Evolutionary conservation across 768 basidiomycete species (phyloP).

Genomic region (Dendrothele bispora): DNA sequence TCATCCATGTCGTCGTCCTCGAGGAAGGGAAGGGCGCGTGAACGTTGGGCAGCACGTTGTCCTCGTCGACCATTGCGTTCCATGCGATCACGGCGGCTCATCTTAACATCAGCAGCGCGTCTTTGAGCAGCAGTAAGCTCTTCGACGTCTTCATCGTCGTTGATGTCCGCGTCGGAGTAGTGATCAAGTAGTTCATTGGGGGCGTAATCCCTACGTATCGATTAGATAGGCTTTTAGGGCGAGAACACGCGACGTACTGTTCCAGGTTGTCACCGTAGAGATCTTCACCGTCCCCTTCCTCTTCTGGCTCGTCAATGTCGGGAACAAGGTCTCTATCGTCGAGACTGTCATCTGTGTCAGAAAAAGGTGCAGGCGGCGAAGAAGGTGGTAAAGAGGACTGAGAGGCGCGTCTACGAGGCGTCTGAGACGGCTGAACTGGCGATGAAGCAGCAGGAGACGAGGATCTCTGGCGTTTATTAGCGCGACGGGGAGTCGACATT

Average conservation of each 20-base stretch:
- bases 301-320: constrained; percentile 67
- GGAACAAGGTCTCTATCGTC: constrained; percentile 68
- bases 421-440: constrained; percentile 39
- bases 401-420: constrained; percentile 51
- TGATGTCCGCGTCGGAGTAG: constrained; percentile 85
- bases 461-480: constrained; percentile 60
- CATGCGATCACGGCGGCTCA: constrained; percentile 84
- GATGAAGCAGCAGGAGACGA: constrained; percentile 54
- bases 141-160: constrained; percentile 75
- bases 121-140: constrained; percentile 70
- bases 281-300: constrained; percentile 92
- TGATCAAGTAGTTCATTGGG: constrained; percentile 78
- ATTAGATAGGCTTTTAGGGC: constrained; percentile 7
- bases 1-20: constrained; percentile 81
- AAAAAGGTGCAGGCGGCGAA: constrained; percentile 80
- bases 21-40: constrained; percentile 84
- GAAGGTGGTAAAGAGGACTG: constrained; percentile 83
- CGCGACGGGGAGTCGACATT: constrained; percentile 49
- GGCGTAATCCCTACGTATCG: constrained; percentile 72
- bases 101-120: constrained; percentile 80
- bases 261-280: constrained; percentile 82
- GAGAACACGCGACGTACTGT: constrained; percentile 47
- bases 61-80: constrained; percentile 69
- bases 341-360: constrained; percentile 81
- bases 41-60: constrained; percentile 72